Conservation (phyloP, 441 rosid species). For the Syzygium syzygioides region DNA sequence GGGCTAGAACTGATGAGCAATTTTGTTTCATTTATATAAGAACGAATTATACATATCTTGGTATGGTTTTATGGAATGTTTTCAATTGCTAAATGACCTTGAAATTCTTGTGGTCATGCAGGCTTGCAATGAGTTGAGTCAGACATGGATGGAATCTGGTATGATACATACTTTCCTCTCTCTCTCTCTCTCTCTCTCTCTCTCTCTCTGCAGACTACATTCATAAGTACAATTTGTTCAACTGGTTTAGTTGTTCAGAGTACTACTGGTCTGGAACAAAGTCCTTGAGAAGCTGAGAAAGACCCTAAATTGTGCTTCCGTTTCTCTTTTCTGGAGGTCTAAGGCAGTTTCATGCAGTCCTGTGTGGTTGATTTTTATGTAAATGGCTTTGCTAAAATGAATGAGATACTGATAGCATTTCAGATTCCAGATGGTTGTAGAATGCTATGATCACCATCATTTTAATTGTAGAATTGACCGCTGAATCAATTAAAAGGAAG, state of each 20-base stretch:
- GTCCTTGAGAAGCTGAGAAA: neutral
- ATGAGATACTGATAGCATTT: neutral
- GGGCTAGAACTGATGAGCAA: neutral
- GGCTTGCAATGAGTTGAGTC: conserved; percentile 96
- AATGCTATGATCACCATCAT: neutral
- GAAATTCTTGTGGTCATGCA: conserved; percentile 17
- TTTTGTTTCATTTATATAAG: neutral
- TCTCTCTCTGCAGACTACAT: neutral
- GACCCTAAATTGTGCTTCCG: neutral
- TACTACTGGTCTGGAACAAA: neutral
- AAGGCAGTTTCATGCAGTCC: neutral
- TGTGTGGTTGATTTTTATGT: neutral
- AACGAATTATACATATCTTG: neutral
- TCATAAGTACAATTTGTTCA: neutral
- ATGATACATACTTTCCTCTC: neutral
- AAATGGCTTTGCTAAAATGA: neutral
- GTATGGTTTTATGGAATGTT: neutral
- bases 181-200: neutral
- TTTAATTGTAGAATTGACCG: neutral
- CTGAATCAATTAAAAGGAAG: neutral
- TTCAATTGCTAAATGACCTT: neutral
- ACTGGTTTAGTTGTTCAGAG: neutral
- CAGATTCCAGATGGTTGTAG: neutral
- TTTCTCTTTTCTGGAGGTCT: neutral
- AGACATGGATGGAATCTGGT: conserved; percentile 99